Conservation (phyloP, 2,329 filamentous ascomycete genomes). For the Shiraia bambusicola region DNA sequence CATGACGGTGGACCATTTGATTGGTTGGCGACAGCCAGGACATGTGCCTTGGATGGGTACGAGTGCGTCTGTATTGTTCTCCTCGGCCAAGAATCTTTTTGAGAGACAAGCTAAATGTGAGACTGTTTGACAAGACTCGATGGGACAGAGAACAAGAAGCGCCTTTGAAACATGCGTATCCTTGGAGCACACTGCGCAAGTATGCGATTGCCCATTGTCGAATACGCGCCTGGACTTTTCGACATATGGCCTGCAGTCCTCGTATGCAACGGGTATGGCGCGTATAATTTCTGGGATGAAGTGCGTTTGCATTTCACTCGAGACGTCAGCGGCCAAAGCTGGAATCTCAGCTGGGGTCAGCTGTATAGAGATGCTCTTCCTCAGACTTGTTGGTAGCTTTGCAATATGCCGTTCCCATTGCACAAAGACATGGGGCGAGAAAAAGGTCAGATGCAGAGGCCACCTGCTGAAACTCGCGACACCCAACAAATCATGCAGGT, state of each 20-base stretch:
- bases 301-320: slow-evolving; percentile 22
- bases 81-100: slow-evolving; percentile 50
- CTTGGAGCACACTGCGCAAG: slow-evolving; percentile 55
- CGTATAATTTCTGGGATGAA: slow-evolving; percentile 36
- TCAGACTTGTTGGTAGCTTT: slow-evolving; percentile 27
- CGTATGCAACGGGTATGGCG: slow-evolving; percentile 57
- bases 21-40: slow-evolving; percentile 63
- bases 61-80: slow-evolving; percentile 46
- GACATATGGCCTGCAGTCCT: slow-evolving; percentile 51
- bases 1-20: slow-evolving; percentile 76
- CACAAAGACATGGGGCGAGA: slow-evolving; percentile 66
- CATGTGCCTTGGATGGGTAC: slow-evolving; percentile 71
- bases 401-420: slow-evolving; percentile 63
- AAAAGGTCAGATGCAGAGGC: slow-evolving; percentile 82
- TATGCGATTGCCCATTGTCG: slow-evolving; percentile 9
- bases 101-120: slow-evolving; percentile 62
- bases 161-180: slow-evolving; percentile 41
- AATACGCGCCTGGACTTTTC: slow-evolving; percentile 51
- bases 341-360: slow-evolving; percentile 34
- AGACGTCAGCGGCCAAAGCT: slow-evolving; percentile 19
- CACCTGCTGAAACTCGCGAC: slow-evolving; percentile 78
- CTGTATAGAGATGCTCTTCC: slow-evolving; percentile 30
- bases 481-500: slow-evolving; percentile 76
- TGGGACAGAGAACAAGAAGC: slow-evolving; percentile 55
- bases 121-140: slow-evolving; percentile 49